phyloP scores from a whole-genome alignment of 176 grass and related monocot species.

The Poa pratensis region DNA sequence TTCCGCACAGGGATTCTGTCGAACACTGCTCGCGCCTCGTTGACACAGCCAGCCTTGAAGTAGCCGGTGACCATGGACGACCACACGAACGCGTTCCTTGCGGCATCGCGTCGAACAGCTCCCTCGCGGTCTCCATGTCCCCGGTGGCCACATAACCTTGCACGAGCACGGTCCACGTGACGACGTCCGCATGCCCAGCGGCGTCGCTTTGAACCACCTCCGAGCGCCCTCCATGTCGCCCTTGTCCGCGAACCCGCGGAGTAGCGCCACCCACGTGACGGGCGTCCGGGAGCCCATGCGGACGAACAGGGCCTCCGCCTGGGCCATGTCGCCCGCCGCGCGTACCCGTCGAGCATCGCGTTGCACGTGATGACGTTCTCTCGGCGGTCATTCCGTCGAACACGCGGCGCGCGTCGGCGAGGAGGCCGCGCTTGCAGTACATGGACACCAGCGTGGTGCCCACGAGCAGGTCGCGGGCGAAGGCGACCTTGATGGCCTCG shows the following conservation, averaged over 20 bases:
- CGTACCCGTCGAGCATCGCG: slow-evolving; percentile 59
- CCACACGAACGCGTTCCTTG: slow-evolving; percentile 64
- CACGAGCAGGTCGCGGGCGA: slow-evolving; percentile 39
- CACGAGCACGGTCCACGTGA: slow-evolving; percentile 67
- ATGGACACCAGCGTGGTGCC: slow-evolving; percentile 63
- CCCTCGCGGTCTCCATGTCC: slow-evolving; percentile 56
- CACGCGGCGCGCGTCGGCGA: slow-evolving; percentile 30
- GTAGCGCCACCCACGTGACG: slow-evolving; percentile 53
- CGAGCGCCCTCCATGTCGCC: slow-evolving; percentile 46
- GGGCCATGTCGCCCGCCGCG: slow-evolving; percentile 46
- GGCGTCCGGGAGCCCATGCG: slow-evolving; percentile 31
- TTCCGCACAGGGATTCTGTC: slow-evolving; percentile 49
- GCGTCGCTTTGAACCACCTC: slow-evolving; percentile 48
- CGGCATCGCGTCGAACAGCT: slow-evolving; percentile 69
- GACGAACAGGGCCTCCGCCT: slow-evolving; percentile 40
- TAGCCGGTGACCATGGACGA: slow-evolving; percentile 72
- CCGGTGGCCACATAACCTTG: slow-evolving; percentile 48
- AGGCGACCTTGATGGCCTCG: slow-evolving; percentile 46
- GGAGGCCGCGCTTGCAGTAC: slow-evolving; percentile 54
- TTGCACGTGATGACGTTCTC: slow-evolving; percentile 53
- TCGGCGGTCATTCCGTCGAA: slow-evolving; percentile 56
- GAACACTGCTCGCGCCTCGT: slow-evolving; percentile 47
- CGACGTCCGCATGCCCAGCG: slow-evolving; percentile 47
- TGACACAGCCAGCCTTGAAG: slow-evolving; percentile 54
- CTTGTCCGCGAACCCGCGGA: slow-evolving; percentile 52